phyloP scores from a whole-genome alignment of 441 rosid genomes.

The Erodium chrysanthum region DNA sequence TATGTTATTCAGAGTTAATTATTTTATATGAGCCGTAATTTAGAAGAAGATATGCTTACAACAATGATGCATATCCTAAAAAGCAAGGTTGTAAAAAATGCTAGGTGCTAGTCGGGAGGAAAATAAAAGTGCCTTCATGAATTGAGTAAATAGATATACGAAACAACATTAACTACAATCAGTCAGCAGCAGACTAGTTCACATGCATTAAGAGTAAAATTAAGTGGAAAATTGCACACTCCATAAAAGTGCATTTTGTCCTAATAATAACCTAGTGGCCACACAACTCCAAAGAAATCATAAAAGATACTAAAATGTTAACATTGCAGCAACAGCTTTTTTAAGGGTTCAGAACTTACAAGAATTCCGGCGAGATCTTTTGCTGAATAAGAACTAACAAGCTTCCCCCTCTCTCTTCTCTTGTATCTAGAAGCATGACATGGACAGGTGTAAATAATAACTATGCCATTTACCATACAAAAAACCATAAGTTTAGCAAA shows the following conservation, averaged over 20 bases:
- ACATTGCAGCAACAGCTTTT: not conserved
- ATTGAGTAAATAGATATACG: no score
- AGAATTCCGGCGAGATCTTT: constrained; percentile 92
- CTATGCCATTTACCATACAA: not conserved
- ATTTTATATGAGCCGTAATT: not conserved
- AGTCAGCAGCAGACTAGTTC: not conserved
- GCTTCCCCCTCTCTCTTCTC: constrained; percentile 84
- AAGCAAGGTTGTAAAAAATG: no score
- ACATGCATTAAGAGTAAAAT: not conserved
- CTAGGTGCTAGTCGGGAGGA: no score
- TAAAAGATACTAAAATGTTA: not conserved
- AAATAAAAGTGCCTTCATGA: no score
- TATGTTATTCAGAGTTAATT: not conserved
- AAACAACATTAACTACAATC: not conserved
- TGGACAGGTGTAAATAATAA: not conserved
- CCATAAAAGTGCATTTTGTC: no score
- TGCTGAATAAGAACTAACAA: constrained; percentile 63
- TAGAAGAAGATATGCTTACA: not conserved
- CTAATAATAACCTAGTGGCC: not conserved
- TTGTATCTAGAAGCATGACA: constrained; percentile 38
- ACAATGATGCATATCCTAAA: not conserved
- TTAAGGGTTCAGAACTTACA: constrained; percentile 33
- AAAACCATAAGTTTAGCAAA: not conserved
- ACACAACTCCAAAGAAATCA: no score
- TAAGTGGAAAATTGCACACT: no score